Evolutionary conservation across 164 flowering plant species (phyloP).

Genomic region (Vitis riparia): DNA sequence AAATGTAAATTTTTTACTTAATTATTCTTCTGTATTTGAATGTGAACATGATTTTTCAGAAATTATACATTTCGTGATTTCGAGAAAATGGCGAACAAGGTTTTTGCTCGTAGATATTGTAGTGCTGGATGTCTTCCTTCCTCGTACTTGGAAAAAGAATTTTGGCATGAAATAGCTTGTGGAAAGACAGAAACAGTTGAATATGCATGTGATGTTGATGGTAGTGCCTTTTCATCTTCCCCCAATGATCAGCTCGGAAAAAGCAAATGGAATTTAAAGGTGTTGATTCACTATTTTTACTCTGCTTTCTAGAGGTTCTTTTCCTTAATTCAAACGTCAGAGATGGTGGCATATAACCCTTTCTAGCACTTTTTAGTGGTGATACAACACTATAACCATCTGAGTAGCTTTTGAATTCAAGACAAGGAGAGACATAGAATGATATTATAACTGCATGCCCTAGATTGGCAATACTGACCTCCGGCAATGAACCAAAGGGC

Average conservation of each 20-base stretch:
- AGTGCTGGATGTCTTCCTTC: conserved; percentile 91
- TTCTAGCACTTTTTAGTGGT: no score
- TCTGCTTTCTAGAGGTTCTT: not conserved
- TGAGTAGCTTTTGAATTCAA: no score
- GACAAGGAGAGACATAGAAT: no score
- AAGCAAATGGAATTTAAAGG: conserved; percentile 99
- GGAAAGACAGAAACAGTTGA: conserved; percentile 93
- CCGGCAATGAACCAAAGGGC: no score
- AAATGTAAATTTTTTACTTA: not conserved
- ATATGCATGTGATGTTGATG: conserved; percentile 99
- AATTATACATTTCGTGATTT: conserved; percentile 90
- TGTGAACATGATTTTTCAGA: conserved; percentile 49
- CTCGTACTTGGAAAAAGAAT: conserved; percentile 85
- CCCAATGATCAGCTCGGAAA: conserved; percentile 78
- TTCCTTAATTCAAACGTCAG: not conserved
- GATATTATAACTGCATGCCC: no score
- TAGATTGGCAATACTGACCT: no score
- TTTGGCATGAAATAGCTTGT: conserved; percentile 94
- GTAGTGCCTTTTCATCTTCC: conserved; percentile 98
- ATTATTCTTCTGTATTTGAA: conserved; percentile 24
- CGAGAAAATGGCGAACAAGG: conserved; percentile 99
- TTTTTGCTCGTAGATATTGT: conserved; percentile 85
- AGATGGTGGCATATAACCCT: no score
- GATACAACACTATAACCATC: no score
- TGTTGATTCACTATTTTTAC: conserved; percentile 26